phyloP scores from a whole-genome alignment of 495 filamentous ascomycete species.

The Penicillium nucicola region DNA sequence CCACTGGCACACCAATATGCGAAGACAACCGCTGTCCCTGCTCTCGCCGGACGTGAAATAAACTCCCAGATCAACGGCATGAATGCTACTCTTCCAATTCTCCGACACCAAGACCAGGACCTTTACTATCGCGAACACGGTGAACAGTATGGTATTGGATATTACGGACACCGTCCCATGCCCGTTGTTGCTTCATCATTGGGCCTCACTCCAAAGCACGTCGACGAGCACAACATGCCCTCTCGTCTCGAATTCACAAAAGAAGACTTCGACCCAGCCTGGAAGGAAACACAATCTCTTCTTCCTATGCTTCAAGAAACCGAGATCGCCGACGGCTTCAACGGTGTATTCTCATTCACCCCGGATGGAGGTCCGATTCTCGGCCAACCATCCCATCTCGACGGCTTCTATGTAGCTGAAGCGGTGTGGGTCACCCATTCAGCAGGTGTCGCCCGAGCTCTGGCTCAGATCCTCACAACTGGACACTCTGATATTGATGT shows the following conservation, averaged over 20 bases:
- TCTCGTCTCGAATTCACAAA: constrained; percentile 46
- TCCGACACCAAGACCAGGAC: constrained; percentile 51
- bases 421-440: constrained; percentile 56
- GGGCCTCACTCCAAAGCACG: constrained; percentile 38
- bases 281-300: constrained; percentile 41
- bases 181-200: constrained; percentile 41
- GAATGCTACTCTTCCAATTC: constrained; percentile 43
- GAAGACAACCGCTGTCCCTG: constrained; percentile 42
- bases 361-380: constrained; percentile 50
- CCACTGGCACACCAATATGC: constrained; percentile 52
- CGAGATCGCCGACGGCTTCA: constrained; percentile 48
- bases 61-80: constrained; percentile 32
- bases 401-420: constrained; percentile 52
- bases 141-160: constrained; percentile 50
- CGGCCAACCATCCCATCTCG: constrained; percentile 43
- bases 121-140: constrained; percentile 55
- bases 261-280: constrained; percentile 49
- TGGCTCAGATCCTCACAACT: constrained; percentile 46
- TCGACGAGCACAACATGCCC: constrained; percentile 51
- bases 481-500: constrained; percentile 45
- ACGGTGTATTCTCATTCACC: constrained; percentile 53
- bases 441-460: constrained; percentile 48
- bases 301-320: constrained; percentile 39
- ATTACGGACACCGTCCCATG: constrained; percentile 52
- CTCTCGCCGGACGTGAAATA: constrained; percentile 25